Evolutionary conservation across 257 asterid species (phyloP).

Genomic region (Ilex aquifolium): DNA sequence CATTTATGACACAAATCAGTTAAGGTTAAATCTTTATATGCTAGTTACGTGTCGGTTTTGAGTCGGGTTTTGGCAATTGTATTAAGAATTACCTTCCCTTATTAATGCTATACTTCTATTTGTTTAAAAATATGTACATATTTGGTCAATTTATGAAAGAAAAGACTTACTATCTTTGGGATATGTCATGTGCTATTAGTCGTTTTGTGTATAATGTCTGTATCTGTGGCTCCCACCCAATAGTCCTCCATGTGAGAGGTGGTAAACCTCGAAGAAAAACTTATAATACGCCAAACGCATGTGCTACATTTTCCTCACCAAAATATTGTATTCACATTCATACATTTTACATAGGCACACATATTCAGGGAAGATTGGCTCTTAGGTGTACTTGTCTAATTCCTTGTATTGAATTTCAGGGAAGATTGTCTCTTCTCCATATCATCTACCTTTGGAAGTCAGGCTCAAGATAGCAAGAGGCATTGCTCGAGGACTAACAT

Average conservation of each 20-base stretch:
- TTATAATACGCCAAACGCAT: conserved; percentile 57
- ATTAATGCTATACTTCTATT: too few species aligned
- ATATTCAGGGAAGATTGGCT: background rate
- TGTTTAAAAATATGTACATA: too few species aligned
- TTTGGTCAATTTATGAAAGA: too few species aligned
- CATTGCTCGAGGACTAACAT: conserved; percentile 73
- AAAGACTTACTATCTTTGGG: too few species aligned
- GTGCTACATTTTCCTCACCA: conserved; percentile 23
- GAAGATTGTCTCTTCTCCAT: conserved; percentile 72
- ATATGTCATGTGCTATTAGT: too few species aligned
- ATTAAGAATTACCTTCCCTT: too few species aligned
- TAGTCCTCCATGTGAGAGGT: conserved; percentile 46
- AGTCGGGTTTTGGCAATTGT: too few species aligned
- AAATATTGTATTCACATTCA: conserved; percentile 5
- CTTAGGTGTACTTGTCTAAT: background rate
- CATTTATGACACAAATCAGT: too few species aligned
- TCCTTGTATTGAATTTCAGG: conserved; percentile 36
- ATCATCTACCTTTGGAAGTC: conserved; percentile 45
- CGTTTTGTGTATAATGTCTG: too few species aligned
- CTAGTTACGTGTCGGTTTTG: too few species aligned
- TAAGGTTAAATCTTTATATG: too few species aligned
- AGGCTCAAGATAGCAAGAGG: conserved; percentile 80
- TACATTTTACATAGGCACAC: background rate
- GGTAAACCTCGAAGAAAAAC: conserved; percentile 27
- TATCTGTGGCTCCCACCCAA: conserved; percentile 18